These are phyloP conservation scores for Neurospora sp. DNA, from an alignment of 495 filamentous ascomycete species.

Conservation along the genomic window DNA sequence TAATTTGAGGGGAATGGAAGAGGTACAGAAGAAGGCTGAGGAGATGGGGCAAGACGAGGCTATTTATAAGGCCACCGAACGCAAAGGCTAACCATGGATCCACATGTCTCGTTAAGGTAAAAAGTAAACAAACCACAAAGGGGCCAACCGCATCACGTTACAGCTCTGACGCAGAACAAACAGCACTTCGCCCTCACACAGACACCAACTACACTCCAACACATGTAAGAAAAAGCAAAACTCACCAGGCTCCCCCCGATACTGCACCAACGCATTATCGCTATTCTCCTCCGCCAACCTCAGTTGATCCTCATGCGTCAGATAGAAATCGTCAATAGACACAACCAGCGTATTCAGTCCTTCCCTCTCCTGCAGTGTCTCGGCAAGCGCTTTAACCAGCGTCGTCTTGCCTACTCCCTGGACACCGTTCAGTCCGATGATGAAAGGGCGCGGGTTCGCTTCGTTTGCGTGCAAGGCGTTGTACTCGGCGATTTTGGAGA, in stretches of 20 bases:
- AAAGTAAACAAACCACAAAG: background rate
- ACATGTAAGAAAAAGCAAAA: background rate
- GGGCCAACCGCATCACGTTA: background rate
- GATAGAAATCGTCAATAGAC: slow-evolving; percentile 89
- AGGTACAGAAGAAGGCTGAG: background rate
- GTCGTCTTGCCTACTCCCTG: slow-evolving; percentile 91
- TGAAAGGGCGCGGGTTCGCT: slow-evolving; percentile 34
- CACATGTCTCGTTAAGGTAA: background rate
- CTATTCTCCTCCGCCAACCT: slow-evolving; percentile 54
- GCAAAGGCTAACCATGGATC: background rate
- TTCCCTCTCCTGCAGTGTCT: slow-evolving; percentile 56
- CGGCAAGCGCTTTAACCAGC: slow-evolving; percentile 59
- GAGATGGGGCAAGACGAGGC: background rate
- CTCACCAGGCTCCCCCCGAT: slow-evolving; percentile 66
- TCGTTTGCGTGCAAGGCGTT: slow-evolving; percentile 17
- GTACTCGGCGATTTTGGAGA: slow-evolving; percentile 51
- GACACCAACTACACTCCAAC: background rate
- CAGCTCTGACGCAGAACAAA: background rate
- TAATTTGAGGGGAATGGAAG: background rate
- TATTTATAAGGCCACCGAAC: background rate
- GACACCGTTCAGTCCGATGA: slow-evolving; percentile 56
- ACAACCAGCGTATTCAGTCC: slow-evolving; percentile 63
- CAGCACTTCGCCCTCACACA: background rate
- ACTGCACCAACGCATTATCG: slow-evolving; percentile 65
- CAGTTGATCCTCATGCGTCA: slow-evolving; percentile 62